phyloP scores from a whole-genome alignment of 352 stramenopile genomes.

The Phytopythium delawarense region DNA sequence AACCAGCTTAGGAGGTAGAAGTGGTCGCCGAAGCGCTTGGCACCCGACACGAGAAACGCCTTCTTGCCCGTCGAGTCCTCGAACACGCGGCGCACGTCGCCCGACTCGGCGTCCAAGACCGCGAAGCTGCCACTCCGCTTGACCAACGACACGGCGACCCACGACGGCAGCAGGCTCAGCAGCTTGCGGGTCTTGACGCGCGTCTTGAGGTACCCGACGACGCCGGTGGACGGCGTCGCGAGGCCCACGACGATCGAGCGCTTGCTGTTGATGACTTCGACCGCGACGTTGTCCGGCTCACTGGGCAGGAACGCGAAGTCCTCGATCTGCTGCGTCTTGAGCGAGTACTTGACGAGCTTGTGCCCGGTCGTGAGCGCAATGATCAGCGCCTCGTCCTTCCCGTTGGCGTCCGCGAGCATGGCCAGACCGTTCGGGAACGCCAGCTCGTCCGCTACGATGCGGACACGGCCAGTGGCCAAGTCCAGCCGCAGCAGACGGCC shows the following conservation, averaged over 20 bases:
- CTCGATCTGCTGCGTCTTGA: slow-evolving; percentile 32
- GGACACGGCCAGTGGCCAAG: slow-evolving; percentile 18
- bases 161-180: slow-evolving; percentile 38
- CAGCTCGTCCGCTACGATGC: slow-evolving; percentile 26
- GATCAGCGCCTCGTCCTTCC: slow-evolving; percentile 21
- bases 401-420: slow-evolving; percentile 31
- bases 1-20: slow-evolving; percentile 55
- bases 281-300: slow-evolving; percentile 45
- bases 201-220: slow-evolving; percentile 28
- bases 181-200: slow-evolving; percentile 53
- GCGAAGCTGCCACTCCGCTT: slow-evolving; percentile 37
- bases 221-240: slow-evolving; percentile 22
- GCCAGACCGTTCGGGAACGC: slow-evolving; percentile 46
- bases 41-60: slow-evolving; percentile 36
- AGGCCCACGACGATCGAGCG: slow-evolving; percentile 46
- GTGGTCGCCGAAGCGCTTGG: slow-evolving; percentile 36
- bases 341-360: slow-evolving; percentile 53
- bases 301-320: slow-evolving; percentile 63
- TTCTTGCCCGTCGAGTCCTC: slow-evolving; percentile 31
- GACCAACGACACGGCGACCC: slow-evolving; percentile 26
- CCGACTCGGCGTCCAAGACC: slow-evolving; percentile 37
- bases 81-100: slow-evolving; percentile 40
- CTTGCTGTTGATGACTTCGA: slow-evolving; percentile 25
- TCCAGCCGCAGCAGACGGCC: slow-evolving; percentile 53
- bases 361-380: slow-evolving; percentile 48